phyloP scores from a whole-genome alignment of 345 rosid species.

The Lagerstroemia speciosa region DNA sequence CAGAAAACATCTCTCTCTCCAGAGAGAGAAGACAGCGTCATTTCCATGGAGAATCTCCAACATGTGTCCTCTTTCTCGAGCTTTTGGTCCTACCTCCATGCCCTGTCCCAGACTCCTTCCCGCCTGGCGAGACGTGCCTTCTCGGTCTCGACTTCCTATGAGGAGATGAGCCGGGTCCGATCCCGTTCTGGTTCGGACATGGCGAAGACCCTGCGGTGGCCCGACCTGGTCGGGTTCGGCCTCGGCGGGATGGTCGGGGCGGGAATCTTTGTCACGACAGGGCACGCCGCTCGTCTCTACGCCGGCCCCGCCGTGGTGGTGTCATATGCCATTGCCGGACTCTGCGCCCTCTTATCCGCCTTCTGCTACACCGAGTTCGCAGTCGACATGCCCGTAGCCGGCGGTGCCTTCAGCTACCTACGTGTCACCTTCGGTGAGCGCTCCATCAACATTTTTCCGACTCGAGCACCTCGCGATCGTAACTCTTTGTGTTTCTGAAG shows the following conservation, averaged over 20 bases:
- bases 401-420: constrained; percentile 92
- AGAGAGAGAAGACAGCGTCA: constrained; percentile 1
- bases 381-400: constrained; percentile 94
- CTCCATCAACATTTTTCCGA: background rate
- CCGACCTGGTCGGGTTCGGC: constrained; percentile 75
- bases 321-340: constrained; percentile 93
- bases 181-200: constrained; percentile 57
- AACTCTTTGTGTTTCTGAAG: background rate
- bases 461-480: background rate
- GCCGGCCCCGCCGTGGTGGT: constrained; percentile 80
- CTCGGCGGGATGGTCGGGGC: constrained; percentile 98
- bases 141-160: constrained; percentile 57
- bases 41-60: constrained; percentile 6
- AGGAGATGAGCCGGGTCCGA: constrained; percentile 56
- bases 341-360: constrained; percentile 92
- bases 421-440: constrained; percentile 72
- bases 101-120: constrained; percentile 57
- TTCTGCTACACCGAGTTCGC: constrained; percentile 98
- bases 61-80: constrained; percentile 53
- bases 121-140: constrained; percentile 62
- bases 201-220: constrained; percentile 74
- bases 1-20: background rate
- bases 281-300: constrained; percentile 41
- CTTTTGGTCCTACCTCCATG: constrained; percentile 41
- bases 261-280: constrained; percentile 81